These are phyloP conservation scores for Nymphaea colorata DNA, from an alignment of 164 flowering plant genomes.

Conservation along the genomic window DNA sequence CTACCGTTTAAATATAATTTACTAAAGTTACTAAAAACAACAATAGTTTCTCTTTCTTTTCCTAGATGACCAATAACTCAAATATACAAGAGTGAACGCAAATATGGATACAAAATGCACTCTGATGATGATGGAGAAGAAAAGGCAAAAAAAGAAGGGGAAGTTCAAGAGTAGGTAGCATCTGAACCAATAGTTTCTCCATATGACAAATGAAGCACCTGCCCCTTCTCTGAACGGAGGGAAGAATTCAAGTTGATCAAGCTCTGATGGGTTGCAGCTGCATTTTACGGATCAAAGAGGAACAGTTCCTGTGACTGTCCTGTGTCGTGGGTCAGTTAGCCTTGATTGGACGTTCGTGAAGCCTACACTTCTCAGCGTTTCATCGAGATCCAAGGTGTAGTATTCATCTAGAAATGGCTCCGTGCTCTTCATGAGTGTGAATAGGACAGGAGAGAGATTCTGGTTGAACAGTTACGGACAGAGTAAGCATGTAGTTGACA, in stretches of 20 bases:
- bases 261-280: no score
- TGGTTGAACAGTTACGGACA: background rate
- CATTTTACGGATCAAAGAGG: slow-evolving; percentile 10
- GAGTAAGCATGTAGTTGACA: background rate
- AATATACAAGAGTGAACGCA: no score
- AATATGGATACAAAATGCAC: no score
- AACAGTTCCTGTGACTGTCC: slow-evolving; percentile 50
- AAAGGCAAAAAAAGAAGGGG: no score
- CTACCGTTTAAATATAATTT: no score
- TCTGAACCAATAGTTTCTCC: no score
- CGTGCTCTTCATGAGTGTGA: slow-evolving; percentile 69
- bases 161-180: no score
- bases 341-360: slow-evolving; percentile 28
- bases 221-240: no score
- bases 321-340: slow-evolving; percentile 58
- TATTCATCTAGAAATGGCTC: slow-evolving; percentile 73
- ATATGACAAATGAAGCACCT: no score
- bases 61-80: no score
- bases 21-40: slow-evolving; percentile 15
- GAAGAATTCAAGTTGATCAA: no score
- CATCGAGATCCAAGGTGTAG: slow-evolving; percentile 51
- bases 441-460: slow-evolving; percentile 44
- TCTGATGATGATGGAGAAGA: no score
- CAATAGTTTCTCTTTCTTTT: slow-evolving; percentile 9
- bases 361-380: slow-evolving; percentile 33